Base-by-base conservation (phyloP, 1,284 basidiomycete genomes). In the Neonothopanus nambi region DNA sequence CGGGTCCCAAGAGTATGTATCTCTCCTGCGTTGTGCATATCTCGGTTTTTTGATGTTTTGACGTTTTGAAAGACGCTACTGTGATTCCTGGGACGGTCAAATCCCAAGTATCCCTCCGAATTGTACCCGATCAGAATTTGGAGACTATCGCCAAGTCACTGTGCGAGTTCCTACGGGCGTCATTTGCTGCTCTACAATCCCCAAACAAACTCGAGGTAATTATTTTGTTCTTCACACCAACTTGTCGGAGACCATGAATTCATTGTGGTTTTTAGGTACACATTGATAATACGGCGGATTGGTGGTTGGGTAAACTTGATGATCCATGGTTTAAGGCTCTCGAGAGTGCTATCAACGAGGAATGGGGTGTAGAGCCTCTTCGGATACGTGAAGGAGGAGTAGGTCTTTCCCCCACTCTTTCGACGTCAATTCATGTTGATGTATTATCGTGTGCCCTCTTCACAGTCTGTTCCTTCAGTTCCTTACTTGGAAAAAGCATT, bases 351-450 rank as follows among this genome's bases (percentile, higher is more conserved):
- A 84, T 98, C 0, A 76, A 80, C 55, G 85, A 92, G 43, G 92
- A 95, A 62, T 97, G 93, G 95, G 85, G 85, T 15, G 73, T 84
- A 23, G 81, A 86, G 56, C 95, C 95, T 3, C 72, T 98, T 59
- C 84, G 89, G 46, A 96, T 97, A 53, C 80, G 95, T 39, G 96
- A 99, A 76, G 96, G 96, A 64, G 96, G 96, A 24, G 91, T 92
- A 67, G 64, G 85, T 79, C 3, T 37, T 26, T 11, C 21, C 33
- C 24, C 8, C n/a, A n/a, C n/a, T n/a, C n/a, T n/a, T n/a, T n/a
- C n/a, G n/a, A n/a, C 60, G 11, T 28, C 45, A 54, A 21, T 18
- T 52, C 57, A 39, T 55, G 52, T 15, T 53, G 33, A 39, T 44
- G 36, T 36, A 47, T 33, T 37, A 17, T 18, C 59, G n/a, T 48